These are phyloP conservation scores for Saccharomyces hybrid DNA, from an alignment of 1,139 yeast species.

Conservation along the genomic window DNA sequence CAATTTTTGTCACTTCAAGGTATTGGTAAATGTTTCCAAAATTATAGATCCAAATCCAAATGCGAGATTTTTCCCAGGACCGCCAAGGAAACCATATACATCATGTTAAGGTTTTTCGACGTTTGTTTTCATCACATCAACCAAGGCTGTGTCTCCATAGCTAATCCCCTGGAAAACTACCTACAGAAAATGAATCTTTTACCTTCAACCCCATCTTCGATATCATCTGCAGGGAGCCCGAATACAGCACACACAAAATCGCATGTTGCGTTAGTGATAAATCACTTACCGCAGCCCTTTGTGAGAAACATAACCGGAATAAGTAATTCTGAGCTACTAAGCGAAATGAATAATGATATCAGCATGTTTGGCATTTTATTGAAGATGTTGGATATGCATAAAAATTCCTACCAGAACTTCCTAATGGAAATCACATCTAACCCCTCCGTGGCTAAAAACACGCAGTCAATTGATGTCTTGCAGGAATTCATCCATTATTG, in stretches of 20 bases:
- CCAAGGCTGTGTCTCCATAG: constrained; percentile 19
- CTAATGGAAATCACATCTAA: constrained; percentile 11
- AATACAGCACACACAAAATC: constrained; percentile 12
- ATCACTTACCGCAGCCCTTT: constrained; percentile 23
- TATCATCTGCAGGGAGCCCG: constrained; percentile 10
- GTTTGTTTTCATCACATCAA: constrained; percentile 22
- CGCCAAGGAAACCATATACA: constrained; percentile 26
- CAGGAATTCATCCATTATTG: constrained; percentile 12
- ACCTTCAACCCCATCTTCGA: constrained; percentile 8
- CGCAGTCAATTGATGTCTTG: not conserved
- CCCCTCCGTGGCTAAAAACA: not conserved
- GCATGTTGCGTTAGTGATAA: constrained; percentile 14
- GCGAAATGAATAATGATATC: constrained; percentile 17
- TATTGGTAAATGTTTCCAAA: constrained; percentile 18
- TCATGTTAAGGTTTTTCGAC: constrained; percentile 28
- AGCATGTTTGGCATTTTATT: constrained; percentile 19
- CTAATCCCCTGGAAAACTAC: constrained; percentile 23
- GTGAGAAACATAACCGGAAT: constrained; percentile 16
- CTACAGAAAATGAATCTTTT: constrained; percentile 13
- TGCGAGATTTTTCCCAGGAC: constrained; percentile 6
- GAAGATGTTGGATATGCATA: constrained; percentile 17
- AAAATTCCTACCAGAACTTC: constrained; percentile 13
- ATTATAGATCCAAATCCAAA: constrained; percentile 10
- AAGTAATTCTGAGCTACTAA: constrained; percentile 10
- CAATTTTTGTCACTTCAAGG: constrained; percentile 26